phyloP scores from a whole-genome alignment of 106 monocot genomes.

The Vanilla planifolia region DNA sequence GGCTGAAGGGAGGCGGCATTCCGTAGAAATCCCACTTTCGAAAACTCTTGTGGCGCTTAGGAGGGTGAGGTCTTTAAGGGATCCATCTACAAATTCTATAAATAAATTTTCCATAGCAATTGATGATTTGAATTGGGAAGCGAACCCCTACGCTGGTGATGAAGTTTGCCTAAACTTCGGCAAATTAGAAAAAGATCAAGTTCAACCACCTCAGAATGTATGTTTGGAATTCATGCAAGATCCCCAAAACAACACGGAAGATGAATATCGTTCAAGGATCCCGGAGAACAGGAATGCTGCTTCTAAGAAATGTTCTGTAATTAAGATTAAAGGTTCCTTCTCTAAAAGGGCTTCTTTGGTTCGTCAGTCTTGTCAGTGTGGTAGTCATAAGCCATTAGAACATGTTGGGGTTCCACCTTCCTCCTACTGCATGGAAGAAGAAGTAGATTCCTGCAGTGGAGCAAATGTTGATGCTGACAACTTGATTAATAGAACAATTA shows the following conservation, averaged over 20 bases:
- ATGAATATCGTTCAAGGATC: conserved; percentile 19
- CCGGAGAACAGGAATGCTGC: conserved; percentile 7
- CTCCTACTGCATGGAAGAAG: conserved; percentile 34
- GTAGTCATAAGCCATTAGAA: conserved; percentile 17
- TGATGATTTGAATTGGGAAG: conserved; percentile 52
- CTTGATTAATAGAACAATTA: conserved; percentile 9
- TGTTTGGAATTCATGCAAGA: conserved; percentile 27
- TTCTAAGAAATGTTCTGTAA: conserved; percentile 28
- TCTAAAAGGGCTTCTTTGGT: conserved; percentile 19
- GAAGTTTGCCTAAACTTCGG: conserved; percentile 10
- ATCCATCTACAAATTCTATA: conserved; percentile 79
- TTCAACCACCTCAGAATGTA: conserved; percentile 5
- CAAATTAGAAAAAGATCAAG: conserved; percentile 9
- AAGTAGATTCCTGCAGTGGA: conserved; percentile 52
- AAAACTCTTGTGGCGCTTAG: conserved; percentile 86
- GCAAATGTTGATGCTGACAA: conserved; percentile 10
- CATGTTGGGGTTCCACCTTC: conserved; percentile 9
- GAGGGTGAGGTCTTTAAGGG: conserved; percentile 82
- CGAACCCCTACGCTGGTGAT: conserved; percentile 33
- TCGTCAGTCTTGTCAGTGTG: conserved; percentile 16
- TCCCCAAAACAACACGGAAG: conserved; percentile 25
- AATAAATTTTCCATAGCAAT: conserved; percentile 35
- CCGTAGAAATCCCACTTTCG: conserved; percentile 75
- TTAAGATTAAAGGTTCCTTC: conserved; percentile 20
- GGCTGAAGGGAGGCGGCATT: conserved; percentile 65